phyloP scores from a whole-genome alignment of 345 rosid genomes.

The Bruguiera sexangula region DNA sequence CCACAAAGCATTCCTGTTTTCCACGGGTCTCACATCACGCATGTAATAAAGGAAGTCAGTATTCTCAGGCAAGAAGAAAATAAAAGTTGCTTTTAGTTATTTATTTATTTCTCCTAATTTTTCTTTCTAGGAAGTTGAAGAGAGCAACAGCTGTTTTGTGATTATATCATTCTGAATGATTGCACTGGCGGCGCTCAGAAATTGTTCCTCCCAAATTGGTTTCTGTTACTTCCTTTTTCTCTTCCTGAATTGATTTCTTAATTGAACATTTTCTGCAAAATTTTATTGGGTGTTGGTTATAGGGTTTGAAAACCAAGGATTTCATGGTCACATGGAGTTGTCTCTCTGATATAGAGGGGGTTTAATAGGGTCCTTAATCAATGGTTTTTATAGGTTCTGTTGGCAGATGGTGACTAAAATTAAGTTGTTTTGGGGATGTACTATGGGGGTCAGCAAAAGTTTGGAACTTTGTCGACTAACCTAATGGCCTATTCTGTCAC shows the following conservation, averaged over 20 bases:
- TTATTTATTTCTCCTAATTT: neutral
- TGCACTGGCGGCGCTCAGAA: constrained; percentile 66
- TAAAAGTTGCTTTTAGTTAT: neutral
- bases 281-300: constrained; percentile 1
- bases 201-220: constrained; percentile 48
- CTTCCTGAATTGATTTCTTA: constrained; percentile 11
- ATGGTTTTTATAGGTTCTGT: constrained; percentile 13
- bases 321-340: constrained; percentile 50
- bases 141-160: constrained; percentile 20
- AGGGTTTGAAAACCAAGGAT: constrained; percentile 45
- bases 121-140: constrained; percentile 37
- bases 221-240: constrained; percentile 10
- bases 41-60: constrained; percentile 12
- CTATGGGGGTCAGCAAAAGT: constrained; percentile 22
- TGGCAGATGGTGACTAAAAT: constrained; percentile 26
- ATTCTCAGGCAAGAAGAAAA: constrained; percentile 10
- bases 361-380: constrained; percentile 23
- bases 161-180: constrained; percentile 49
- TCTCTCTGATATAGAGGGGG: constrained; percentile 27
- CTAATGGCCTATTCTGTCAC: neutral
- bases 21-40: neutral
- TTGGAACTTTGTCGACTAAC: constrained; percentile 4
- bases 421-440: constrained; percentile 11
- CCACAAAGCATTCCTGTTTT: constrained; percentile 2
- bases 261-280: constrained; percentile 3